Base-by-base conservation (phyloP, 2,329 filamentous ascomycete genomes). In the Xylaria digitata region DNA sequence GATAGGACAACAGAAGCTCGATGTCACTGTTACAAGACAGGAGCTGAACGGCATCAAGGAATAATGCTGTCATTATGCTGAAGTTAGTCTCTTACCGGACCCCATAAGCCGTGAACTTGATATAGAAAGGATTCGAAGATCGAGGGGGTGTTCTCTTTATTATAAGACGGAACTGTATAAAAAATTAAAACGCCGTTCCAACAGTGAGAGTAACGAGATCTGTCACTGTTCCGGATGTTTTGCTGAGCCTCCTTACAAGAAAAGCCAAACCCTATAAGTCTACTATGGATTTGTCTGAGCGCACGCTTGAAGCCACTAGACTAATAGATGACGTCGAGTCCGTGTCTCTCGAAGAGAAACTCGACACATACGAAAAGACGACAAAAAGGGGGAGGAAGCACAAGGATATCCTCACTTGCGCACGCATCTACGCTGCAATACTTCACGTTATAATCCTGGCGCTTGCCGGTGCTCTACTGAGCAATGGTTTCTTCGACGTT, bases 401-500 rank as follows among this genome's bases (percentile, higher is more conserved):
- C 1, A 56, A 3, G 19, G 17, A 9, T 6, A 40, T 56, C 26
- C 9, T 26, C 9, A 56, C 8, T 42, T 49, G 30, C 42, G 23
- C 13, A 26, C 45, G 23, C 15, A 23, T 52, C n/a, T 63, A 63
- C 32, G 8, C 52, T 40, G 17, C 52, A 15, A 37, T 58, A n/a
- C 53, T 63, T 19, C 61, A 63, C 23, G 6, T 63, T 4, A 50
- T 53, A 50, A 45, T 46, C 15, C 17, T 62, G 7, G 30, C 11
- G 6, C 60, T 62, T 19, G 60, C 19, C 13, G 60, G 50, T 13
- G 19, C 52, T 34, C 21, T 52, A 26, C 40, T 58, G 6, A 52
- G 17, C 6, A 13, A 43, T 52, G n/a, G 42, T 4, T n/a, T 63
- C 53, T 58, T 52, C 7, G 5, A 50, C 30, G 15, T 23, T n/a